Evolutionary conservation across 2,329 filamentous ascomycete species (phyloP).

Genomic region (Diplocarpon rosae): DNA sequence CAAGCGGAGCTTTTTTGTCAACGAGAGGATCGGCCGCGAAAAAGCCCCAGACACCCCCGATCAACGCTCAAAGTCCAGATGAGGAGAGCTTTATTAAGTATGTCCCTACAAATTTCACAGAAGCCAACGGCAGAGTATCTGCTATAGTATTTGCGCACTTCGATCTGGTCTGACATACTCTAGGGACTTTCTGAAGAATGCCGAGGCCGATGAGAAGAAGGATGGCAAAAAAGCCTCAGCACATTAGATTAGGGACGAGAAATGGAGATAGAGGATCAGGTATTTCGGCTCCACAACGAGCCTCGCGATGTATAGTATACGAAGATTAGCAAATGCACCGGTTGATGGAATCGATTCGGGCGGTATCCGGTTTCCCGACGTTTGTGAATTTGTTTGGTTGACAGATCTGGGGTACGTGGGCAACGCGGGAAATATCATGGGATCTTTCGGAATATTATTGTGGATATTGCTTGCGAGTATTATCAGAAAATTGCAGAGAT

Average conservation of each 20-base stretch:
- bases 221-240: slow-evolving; percentile 8
- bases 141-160: neutral
- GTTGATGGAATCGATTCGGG: slow-evolving; percentile 2
- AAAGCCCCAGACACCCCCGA: slow-evolving; percentile 24
- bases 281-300: neutral
- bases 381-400: neutral
- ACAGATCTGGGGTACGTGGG: neutral
- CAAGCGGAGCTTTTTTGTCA: slow-evolving; percentile 10
- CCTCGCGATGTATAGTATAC: slow-evolving; percentile 12
- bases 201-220: slow-evolving; percentile 15
- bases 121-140: too few relatives aligned
- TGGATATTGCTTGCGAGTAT: too few relatives aligned
- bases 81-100: slow-evolving; percentile 30
- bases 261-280: slow-evolving; percentile 1
- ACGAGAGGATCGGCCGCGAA: slow-evolving; percentile 20
- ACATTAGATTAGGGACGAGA: slow-evolving; percentile 1
- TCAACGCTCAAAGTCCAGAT: slow-evolving; percentile 27
- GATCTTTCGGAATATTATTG: too few relatives aligned
- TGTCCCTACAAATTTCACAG: slow-evolving; percentile 4
- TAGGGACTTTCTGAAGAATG: slow-evolving; percentile 21
- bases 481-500: too few relatives aligned
- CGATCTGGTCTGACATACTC: slow-evolving; percentile 5
- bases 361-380: neutral
- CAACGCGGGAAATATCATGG: too few relatives aligned
- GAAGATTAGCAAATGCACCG: slow-evolving; percentile 9